Percentiles rank a stretch among this genome's conserved stretches.
Conservation (phyloP, 2,329 filamentous ascomycete species). For the Colletotrichum lindemuthianum region DNA sequence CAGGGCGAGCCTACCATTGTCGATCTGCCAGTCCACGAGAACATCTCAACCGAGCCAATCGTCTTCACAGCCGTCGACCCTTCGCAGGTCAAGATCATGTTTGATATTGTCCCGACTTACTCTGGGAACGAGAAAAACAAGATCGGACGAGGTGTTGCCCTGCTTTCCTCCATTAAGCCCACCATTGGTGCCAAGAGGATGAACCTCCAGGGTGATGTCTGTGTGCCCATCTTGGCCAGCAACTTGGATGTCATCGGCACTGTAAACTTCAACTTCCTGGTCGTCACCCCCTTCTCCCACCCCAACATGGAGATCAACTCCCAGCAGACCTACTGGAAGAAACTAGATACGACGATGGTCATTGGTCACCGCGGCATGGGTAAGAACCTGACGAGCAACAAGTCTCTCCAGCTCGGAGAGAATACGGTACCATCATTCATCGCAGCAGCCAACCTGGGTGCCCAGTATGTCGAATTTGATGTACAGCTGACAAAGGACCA, state of each 20-base stretch:
- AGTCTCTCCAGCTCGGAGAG: conserved; percentile 92
- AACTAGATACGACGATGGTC: conserved; percentile 86
- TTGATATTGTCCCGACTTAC: conserved; percentile 96
- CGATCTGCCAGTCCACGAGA: conserved; percentile 93
- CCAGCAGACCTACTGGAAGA: conserved; percentile 96
- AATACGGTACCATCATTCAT: conserved; percentile 98
- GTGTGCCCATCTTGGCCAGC: conserved; percentile 87
- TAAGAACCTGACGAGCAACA: conserved; percentile 86
- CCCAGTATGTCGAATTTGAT: conserved; percentile 80
- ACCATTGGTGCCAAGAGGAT: conserved; percentile 87
- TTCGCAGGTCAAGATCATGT: conserved; percentile 85
- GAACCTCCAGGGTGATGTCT: conserved; percentile 90
- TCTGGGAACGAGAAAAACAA: conserved; percentile 88
- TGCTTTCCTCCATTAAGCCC: conserved; percentile 87
- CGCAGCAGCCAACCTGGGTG: conserved; percentile 91
- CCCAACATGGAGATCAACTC: conserved; percentile 93
- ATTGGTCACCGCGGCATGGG: conserved; percentile 80
- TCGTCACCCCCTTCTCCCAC: conserved; percentile 94
- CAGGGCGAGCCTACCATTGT: conserved; percentile 88
- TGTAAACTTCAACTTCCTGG: conserved; percentile 95
- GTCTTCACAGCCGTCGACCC: conserved; percentile 85
- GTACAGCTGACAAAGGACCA: conserved; percentile 99
- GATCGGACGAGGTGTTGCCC: conserved; percentile 87
- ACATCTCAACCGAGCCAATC: conserved; percentile 92
- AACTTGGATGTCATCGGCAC: conserved; percentile 91